Evolutionary conservation across 345 rosid species (phyloP), one percentile per base, ranked within the genome.

Genomic region (Lagerstroemia speciosa): DNA sequence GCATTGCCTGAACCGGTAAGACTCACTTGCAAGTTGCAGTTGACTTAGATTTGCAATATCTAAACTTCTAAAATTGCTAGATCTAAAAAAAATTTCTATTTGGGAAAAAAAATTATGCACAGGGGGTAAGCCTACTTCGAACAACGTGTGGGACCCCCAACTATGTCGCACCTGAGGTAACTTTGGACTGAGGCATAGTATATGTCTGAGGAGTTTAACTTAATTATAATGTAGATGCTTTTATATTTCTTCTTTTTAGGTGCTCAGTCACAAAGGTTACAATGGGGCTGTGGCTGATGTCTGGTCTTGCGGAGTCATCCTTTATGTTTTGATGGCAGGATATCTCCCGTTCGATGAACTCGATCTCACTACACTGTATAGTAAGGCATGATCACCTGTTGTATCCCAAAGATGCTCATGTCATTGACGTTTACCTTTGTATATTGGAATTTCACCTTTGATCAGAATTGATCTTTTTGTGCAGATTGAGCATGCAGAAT

Each of bases 131-230:
- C 74, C 62, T 91, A 64, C 86, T 93, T 27, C 85, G 84, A 78
- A 93, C 99, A 68, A 93, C 99, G 29, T 91, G 99, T 75, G 99
- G 99, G 58, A 91, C 97, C 58, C 97, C 96, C 53, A 93, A 93
- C 75, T 93, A 93, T 66, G 97, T 93, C 32, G 99, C 99, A 67
- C 99, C 99, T 31, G 99, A 93, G 99, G 98, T 91, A 79, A 68
- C 66, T 30, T 61, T 70, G 37, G 17, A 48, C 57, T 3, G 26
- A 50, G 62, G 34, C 64, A n/a, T 36, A 53, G 46, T 41, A 41
- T 41, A 30, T 52, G 36, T 19, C 24, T 17, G 6, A 11, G 16
- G 1, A 27, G 29, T 7, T 41, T 41, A 41, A 41, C 46, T 41
- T 4, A 5, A 41, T 38, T 38, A 38, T 38, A 69, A 45, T 69